These are phyloP conservation scores for Magnolia officinalis DNA, from an alignment of 164 flowering plant species.

Conservation along the genomic window DNA sequence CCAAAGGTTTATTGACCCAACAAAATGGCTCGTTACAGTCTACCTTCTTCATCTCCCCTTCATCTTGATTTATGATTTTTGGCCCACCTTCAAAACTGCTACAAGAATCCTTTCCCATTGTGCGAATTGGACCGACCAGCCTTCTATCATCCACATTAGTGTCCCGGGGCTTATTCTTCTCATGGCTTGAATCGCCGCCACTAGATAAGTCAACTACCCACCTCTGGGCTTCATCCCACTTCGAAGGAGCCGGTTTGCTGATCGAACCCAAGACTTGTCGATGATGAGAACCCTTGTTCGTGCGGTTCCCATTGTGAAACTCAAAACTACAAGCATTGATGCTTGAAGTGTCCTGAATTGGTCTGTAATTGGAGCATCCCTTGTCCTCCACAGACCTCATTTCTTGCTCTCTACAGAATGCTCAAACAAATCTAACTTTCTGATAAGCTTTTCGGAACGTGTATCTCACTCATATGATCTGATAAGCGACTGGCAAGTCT, in stretches of 20 bases:
- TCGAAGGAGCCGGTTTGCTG: conserved; percentile 77
- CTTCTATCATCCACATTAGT: conserved; percentile 86
- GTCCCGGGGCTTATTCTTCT: conserved; percentile 56
- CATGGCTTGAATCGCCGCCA: conserved; percentile 31
- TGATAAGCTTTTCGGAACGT: neutral
- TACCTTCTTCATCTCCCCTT: conserved; percentile 62
- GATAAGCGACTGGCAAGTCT: neutral
- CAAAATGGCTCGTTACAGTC: conserved; percentile 65
- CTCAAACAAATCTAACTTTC: neutral
- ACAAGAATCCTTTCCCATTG: conserved; percentile 43
- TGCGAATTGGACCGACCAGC: conserved; percentile 63
- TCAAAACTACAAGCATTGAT: conserved; percentile 46
- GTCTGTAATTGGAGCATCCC: conserved; percentile 42
- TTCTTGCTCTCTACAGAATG: neutral
- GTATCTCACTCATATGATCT: neutral
- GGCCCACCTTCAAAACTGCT: conserved; percentile 24
- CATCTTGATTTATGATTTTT: conserved; percentile 19
- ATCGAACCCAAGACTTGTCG: conserved; percentile 45
- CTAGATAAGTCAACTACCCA: conserved; percentile 80
- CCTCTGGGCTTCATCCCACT: conserved; percentile 98
- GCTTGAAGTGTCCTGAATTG: conserved; percentile 36
- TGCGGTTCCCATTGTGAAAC: conserved; percentile 59
- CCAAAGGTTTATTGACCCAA: conserved; percentile 45
- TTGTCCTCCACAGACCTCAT: conserved; percentile 70
- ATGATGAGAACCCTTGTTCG: conserved; percentile 37